Conservation (phyloP, 192 early-diverging fungal species). For the Backusella psychrophila region DNA sequence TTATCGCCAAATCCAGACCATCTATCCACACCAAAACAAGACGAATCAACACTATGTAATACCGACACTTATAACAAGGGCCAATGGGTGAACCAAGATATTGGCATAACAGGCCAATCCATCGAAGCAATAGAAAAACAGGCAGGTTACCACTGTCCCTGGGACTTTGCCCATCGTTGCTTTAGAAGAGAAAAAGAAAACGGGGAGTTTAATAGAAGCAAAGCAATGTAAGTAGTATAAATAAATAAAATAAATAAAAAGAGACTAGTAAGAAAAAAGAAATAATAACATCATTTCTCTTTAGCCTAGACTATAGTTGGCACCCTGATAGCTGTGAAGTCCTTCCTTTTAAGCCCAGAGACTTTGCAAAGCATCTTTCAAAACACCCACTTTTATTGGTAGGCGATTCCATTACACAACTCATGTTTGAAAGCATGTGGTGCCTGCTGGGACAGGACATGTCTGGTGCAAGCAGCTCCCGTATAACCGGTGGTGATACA, state of each 20-base stretch:
- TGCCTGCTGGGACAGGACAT: conserved; percentile 29
- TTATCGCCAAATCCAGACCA: not conserved
- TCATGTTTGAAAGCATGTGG: conserved; percentile 31
- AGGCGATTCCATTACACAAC: conserved; percentile 38
- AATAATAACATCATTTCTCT: not conserved
- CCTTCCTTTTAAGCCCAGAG: conserved; percentile 13
- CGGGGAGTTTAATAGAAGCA: conserved; percentile 22
- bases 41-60: conserved; percentile 6
- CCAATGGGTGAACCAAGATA: conserved; percentile 17
- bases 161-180: conserved; percentile 24
- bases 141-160: conserved; percentile 17
- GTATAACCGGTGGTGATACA: conserved; percentile 19
- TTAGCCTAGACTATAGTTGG: conserved; percentile 30
- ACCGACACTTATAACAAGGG: conserved; percentile 27
- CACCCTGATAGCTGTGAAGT: conserved; percentile 19
- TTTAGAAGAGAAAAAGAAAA: conserved; percentile 14
- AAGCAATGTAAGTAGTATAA: conserved; percentile 22
- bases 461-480: not conserved
- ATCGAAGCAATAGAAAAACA: conserved; percentile 2
- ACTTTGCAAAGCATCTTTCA: conserved; percentile 26
- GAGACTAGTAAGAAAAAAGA: not conserved
- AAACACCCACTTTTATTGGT: conserved; percentile 31
- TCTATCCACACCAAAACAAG: not conserved
- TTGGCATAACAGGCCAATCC: conserved; percentile 4
- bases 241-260: not conserved